Evolutionary conservation across 768 basidiomycete species (phyloP).

Genomic region (Kwoniella newhampshirensis): DNA sequence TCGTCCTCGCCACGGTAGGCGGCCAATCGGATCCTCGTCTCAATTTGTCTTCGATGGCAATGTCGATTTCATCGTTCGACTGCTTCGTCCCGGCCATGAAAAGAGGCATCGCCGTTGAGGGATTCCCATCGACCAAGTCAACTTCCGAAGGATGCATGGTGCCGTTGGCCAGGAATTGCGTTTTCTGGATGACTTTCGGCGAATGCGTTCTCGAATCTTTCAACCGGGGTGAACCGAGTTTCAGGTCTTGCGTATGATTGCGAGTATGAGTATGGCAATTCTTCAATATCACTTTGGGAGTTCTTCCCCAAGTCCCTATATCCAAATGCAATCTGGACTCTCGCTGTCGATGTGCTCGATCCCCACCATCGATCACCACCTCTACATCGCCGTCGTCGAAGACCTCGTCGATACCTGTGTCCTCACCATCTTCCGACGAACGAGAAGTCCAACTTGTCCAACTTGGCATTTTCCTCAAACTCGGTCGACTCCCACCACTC

Average conservation of each 20-base stretch:
- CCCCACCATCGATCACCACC: background rate
- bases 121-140: background rate
- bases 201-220: constrained; percentile 3
- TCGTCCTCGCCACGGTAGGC: constrained; percentile 10
- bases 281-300: background rate
- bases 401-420: background rate
- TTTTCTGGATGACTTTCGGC: background rate
- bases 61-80: background rate
- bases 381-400: background rate
- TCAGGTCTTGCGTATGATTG: background rate
- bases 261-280: background rate
- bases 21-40: constrained; percentile 22
- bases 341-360: background rate
- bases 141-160: background rate
- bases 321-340: constrained; percentile 4
- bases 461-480: constrained; percentile 18
- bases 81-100: too few species aligned
- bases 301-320: constrained; percentile 12
- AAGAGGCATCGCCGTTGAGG: too few species aligned
- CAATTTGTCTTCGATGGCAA: constrained; percentile 1
- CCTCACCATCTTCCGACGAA: background rate
- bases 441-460: constrained; percentile 12
- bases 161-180: background rate
- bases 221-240: background rate
- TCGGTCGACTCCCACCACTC: background rate